A percentile compares a stretch with the other conserved stretches of the same genome.
Conservation (phyloP, 768 basidiomycete genomes). For the Pleurotus citrinopileatus region DNA sequence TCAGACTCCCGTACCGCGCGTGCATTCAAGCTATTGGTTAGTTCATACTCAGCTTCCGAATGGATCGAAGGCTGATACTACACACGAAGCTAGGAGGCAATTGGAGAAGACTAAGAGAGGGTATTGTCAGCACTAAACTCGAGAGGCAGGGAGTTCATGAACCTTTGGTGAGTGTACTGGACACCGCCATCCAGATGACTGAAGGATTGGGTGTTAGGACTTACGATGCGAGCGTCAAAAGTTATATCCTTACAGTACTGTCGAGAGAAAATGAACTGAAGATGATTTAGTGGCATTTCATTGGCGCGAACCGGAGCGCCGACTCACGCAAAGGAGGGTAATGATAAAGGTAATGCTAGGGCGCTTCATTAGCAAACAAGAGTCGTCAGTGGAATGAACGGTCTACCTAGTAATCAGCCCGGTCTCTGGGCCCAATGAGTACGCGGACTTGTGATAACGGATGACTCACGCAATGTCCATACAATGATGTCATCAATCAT, state of each 20-base stretch:
- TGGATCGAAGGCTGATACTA: background rate
- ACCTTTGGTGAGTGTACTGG: conserved; percentile 7
- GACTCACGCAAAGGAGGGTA: conserved; percentile 7
- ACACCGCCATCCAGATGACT: conserved; percentile 8
- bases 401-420: conserved; percentile 6
- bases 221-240: background rate
- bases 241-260: background rate
- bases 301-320: background rate
- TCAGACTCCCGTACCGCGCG: background rate
- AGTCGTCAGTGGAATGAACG: background rate
- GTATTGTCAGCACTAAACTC: background rate
- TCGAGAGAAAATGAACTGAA: conserved; percentile 1
- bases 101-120: background rate
- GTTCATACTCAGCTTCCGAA: background rate
- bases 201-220: background rate
- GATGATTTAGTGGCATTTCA: background rate
- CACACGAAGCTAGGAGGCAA: background rate
- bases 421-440: background rate
- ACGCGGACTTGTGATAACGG: background rate
- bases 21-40: background rate
- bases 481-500: conserved; percentile 1
- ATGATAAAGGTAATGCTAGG: background rate
- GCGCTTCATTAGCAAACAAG: background rate
- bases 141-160: background rate
- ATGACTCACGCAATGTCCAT: conserved; percentile 3